A percentile compares a stretch with the other conserved stretches of the same genome.
These are phyloP conservation scores for Sphaerobolus stellatus DNA, from an alignment of 1,284 basidiomycete genomes.

Conservation along the genomic window DNA sequence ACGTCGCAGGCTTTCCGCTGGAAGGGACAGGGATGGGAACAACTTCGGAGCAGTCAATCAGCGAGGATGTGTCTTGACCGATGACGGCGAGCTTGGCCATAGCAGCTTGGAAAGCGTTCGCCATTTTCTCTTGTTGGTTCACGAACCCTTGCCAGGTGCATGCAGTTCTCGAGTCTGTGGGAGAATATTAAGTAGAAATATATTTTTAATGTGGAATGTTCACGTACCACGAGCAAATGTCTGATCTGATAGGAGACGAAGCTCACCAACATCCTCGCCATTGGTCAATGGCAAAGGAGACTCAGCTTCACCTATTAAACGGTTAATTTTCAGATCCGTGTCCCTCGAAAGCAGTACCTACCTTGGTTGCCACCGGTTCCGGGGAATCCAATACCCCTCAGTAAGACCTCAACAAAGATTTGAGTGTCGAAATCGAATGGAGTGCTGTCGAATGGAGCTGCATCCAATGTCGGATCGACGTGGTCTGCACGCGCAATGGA, in stretches of 20 bases:
- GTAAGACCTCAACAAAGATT: constrained; percentile 19
- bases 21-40: constrained; percentile 17
- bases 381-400: constrained; percentile 14
- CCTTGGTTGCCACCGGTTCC: constrained; percentile 4
- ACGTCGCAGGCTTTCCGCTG: constrained; percentile 1
- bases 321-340: background rate
- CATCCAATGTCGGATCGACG: constrained; percentile 15
- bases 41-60: constrained; percentile 31
- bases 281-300: constrained; percentile 15
- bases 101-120: constrained; percentile 21
- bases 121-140: constrained; percentile 25
- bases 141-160: constrained; percentile 30
- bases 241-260: constrained; percentile 41
- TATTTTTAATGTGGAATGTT: constrained; percentile 7
- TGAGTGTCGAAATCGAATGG: constrained; percentile 22
- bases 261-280: constrained; percentile 27
- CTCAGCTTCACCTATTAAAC: constrained; percentile 9
- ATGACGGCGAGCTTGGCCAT: constrained; percentile 31
- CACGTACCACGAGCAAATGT: constrained; percentile 21
- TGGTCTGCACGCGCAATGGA: constrained; percentile 17
- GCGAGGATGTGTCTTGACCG: constrained; percentile 20
- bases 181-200: background rate
- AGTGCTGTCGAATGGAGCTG: constrained; percentile 20
- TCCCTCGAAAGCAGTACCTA: background rate
- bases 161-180: constrained; percentile 26